A percentile compares a stretch with the other conserved stretches of the same genome.
phyloP scores from a whole-genome alignment of 1,284 basidiomycete genomes.

The Malassezia yamatoensis region DNA sequence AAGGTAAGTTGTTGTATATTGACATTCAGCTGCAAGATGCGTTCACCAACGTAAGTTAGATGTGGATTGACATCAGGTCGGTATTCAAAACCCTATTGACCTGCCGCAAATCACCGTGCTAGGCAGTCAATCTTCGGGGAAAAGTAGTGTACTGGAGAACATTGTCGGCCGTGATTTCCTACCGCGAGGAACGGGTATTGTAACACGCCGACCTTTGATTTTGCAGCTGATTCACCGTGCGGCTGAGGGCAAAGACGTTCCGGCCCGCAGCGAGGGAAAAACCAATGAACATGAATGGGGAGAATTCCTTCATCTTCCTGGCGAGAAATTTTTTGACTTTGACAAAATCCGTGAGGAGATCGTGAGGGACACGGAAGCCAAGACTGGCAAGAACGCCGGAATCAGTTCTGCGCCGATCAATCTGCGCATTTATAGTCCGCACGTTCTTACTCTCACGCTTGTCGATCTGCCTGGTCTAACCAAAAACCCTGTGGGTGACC shows the following conservation, averaged over 20 bases:
- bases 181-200: constrained; percentile 86
- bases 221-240: constrained; percentile 85
- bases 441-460: constrained; percentile 88
- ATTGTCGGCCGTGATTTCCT: constrained; percentile 85
- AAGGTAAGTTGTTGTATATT: constrained; percentile 19
- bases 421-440: constrained; percentile 87
- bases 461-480: constrained; percentile 94
- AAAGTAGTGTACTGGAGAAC: constrained; percentile 61
- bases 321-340: constrained; percentile 96
- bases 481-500: constrained; percentile 91
- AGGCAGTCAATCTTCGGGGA: constrained; percentile 51
- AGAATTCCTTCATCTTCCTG: constrained; percentile 80
- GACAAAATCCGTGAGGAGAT: constrained; percentile 93
- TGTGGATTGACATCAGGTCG: constrained; percentile 19
- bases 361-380: constrained; percentile 87
- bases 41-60: constrained; percentile 24
- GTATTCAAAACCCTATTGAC: constrained; percentile 49
- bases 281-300: constrained; percentile 92
- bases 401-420: constrained; percentile 88
- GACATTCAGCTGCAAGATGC: constrained; percentile 27
- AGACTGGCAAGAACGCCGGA: constrained; percentile 86
- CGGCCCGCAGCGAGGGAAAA: constrained; percentile 51
- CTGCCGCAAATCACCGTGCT: constrained; percentile 53
- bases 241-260: constrained; percentile 18
- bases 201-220: constrained; percentile 84